These are phyloP conservation scores for Pseudogymnoascus pannorum DNA, from an alignment of 2,329 filamentous ascomycete species.

Conservation along the genomic window DNA sequence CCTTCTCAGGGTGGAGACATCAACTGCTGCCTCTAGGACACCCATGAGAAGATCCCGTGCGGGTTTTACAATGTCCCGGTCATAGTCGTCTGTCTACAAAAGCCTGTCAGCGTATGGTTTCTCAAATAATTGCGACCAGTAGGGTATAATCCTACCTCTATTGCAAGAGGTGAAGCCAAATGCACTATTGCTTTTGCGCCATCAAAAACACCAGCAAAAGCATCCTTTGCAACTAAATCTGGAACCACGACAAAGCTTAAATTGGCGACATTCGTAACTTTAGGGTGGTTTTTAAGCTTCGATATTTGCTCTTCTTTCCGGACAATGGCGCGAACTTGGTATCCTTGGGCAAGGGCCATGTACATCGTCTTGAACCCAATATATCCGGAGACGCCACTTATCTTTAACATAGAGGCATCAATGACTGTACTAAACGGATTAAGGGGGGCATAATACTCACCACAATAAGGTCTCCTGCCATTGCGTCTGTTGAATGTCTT, in stretches of 20 bases:
- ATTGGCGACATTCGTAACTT: not conserved
- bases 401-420: not conserved
- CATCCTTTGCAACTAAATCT: not conserved
- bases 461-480: constrained; percentile 15
- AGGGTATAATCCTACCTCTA: not conserved
- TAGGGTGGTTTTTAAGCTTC: not conserved
- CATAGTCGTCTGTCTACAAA: not conserved
- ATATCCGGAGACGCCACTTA: constrained; percentile 21
- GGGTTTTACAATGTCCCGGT: not conserved
- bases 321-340: constrained; percentile 6
- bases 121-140: not conserved
- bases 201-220: not conserved
- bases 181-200: not conserved
- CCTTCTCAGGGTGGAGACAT: not conserved
- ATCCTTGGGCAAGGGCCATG: constrained; percentile 3
- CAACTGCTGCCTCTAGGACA: not conserved
- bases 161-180: not conserved
- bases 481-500: not conserved
- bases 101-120: not conserved
- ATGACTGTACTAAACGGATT: no score
- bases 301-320: not conserved
- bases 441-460: constrained; percentile 1
- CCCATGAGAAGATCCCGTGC: not conserved
- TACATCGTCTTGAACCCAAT: constrained; percentile 16
- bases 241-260: not conserved